Evolutionary conservation across 2,329 filamentous ascomycete genomes (phyloP).

Genomic region (Fusarium algeriense): DNA sequence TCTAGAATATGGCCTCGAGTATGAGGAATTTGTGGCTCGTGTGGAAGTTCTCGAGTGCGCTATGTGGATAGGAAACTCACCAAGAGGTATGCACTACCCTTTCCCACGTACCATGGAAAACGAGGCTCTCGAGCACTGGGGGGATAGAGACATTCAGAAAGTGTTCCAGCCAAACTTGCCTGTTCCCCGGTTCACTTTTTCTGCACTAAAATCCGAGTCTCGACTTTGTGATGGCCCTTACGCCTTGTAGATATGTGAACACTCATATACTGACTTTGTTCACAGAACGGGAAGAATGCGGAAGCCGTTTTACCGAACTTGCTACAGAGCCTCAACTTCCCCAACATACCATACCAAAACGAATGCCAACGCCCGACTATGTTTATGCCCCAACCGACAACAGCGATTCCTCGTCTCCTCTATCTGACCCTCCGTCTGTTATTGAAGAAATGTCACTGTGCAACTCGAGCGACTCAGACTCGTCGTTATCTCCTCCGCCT

Average conservation of each 20-base stretch:
- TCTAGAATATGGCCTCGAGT: constrained; percentile 37
- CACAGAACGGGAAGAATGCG: constrained; percentile 6
- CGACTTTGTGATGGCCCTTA: background rate
- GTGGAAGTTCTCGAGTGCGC: constrained; percentile 47
- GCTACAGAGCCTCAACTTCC: background rate
- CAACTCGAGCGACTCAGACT: constrained; percentile 12
- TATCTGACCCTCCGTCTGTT: background rate
- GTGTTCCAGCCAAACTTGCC: background rate
- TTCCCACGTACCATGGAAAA: background rate
- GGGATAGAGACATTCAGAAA: background rate
- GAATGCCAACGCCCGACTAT: background rate
- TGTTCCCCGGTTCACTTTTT: too few relatives aligned
- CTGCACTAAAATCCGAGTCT: too few relatives aligned
- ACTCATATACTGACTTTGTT: background rate
- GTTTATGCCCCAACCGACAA: background rate
- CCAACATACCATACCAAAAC: background rate
- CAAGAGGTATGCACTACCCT: constrained; percentile 14
- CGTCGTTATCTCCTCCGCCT: constrained; percentile 35
- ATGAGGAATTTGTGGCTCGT: constrained; percentile 38
- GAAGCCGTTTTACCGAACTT: background rate
- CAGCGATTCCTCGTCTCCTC: background rate
- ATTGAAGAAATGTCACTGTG: background rate
- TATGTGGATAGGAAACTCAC: constrained; percentile 37
- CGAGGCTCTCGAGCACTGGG: background rate
- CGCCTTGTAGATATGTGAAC: background rate